Conservation (phyloP, 768 basidiomycete genomes). For the Xanthoconium stramineum region DNA sequence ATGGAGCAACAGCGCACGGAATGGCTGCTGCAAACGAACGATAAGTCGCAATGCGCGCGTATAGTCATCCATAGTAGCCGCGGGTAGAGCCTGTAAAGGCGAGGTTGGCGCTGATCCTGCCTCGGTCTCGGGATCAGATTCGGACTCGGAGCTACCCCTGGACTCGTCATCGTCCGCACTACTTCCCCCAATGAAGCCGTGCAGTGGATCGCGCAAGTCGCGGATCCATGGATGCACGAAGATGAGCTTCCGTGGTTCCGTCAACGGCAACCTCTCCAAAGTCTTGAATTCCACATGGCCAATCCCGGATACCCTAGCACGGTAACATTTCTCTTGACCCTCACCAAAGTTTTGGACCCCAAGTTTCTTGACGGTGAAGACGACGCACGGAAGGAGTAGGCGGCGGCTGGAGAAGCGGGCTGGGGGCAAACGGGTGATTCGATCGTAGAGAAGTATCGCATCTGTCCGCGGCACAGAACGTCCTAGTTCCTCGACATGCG, state of each 20-base stretch:
- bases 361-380: background rate
- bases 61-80: background rate
- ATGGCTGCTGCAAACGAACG: background rate
- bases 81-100: no score
- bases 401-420: no score
- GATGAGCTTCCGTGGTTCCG: background rate
- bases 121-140: no score
- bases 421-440: no score
- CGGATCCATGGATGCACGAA: conserved; percentile 9
- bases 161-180: background rate
- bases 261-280: no score
- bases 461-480: background rate
- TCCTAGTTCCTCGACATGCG: background rate
- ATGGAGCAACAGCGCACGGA: background rate
- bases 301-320: background rate
- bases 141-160: background rate
- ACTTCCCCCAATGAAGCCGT: background rate
- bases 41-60: background rate
- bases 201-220: background rate
- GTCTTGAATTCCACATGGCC: background rate
- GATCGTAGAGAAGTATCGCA: background rate
- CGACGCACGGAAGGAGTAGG: conserved; percentile 1
- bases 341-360: background rate
- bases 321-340: no score
- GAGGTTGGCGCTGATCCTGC: no score